Evolutionary conservation across 2,329 filamentous ascomycete species (phyloP).

Genomic region (Fusarium aywerte): DNA sequence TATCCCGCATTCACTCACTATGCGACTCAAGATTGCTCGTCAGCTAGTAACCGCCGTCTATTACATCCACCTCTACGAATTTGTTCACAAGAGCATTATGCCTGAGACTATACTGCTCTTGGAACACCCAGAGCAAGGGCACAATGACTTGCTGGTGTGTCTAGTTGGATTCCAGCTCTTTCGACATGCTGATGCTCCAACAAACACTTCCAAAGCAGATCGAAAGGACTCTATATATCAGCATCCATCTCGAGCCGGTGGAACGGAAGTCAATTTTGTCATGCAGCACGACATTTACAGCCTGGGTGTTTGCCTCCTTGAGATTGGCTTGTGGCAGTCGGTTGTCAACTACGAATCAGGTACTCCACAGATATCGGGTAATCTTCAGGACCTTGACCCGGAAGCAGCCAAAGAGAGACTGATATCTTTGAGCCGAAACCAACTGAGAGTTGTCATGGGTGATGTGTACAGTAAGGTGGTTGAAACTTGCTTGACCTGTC

Average conservation of each 20-base stretch:
- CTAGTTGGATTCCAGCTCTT: neutral
- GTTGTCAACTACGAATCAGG: neutral
- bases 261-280: neutral
- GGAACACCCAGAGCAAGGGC: rapidly evolving
- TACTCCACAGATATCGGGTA: neutral
- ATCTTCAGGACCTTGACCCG: neutral
- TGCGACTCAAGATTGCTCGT: neutral
- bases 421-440: neutral
- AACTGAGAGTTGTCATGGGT: neutral
- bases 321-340: neutral
- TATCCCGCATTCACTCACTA: neutral
- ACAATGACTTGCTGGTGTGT: neutral
- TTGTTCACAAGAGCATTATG: neutral
- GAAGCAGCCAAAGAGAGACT: neutral
- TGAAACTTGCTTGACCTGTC: neutral
- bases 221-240: neutral
- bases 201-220: neutral
- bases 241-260: neutral
- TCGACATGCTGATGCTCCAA: neutral
- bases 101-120: neutral
- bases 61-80: neutral
- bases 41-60: neutral
- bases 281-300: constrained; percentile 11
- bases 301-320: neutral
- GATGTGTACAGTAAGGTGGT: neutral